phyloP scores from a whole-genome alignment of 805 yeast species.

The Kluyveromyces dobzhanskii region DNA sequence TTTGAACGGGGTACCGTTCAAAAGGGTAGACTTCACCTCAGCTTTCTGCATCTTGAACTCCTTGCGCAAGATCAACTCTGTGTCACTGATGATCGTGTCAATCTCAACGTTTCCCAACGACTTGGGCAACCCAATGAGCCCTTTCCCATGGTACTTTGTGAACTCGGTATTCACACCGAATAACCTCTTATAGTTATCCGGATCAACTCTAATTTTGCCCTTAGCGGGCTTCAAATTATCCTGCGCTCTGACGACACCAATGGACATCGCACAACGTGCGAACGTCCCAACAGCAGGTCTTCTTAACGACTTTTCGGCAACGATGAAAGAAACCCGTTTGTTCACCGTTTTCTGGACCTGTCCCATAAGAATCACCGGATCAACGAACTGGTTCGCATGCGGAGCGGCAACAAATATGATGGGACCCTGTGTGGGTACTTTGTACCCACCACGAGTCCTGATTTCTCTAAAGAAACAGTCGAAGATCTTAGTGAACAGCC shows the following conservation, averaged over 20 bases:
- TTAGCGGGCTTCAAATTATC: slow-evolving; percentile 63
- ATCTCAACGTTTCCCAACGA: slow-evolving; percentile 72
- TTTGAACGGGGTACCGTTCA: slow-evolving; percentile 50
- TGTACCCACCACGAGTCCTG: slow-evolving; percentile 78
- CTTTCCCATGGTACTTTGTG: slow-evolving; percentile 49
- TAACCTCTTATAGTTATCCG: slow-evolving; percentile 44
- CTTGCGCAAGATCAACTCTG: slow-evolving; percentile 56
- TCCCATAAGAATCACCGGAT: slow-evolving; percentile 74
- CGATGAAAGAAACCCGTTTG: slow-evolving; percentile 68
- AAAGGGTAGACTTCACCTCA: slow-evolving; percentile 32
- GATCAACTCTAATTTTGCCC: slow-evolving; percentile 57
- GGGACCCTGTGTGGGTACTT: slow-evolving; percentile 65
- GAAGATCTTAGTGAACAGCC: slow-evolving; percentile 42
- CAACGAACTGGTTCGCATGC: slow-evolving; percentile 87
- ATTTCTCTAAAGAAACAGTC: slow-evolving; percentile 82
- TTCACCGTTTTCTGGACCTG: slow-evolving; percentile 62
- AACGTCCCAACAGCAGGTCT: slow-evolving; percentile 63
- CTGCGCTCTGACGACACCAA: slow-evolving; percentile 90
- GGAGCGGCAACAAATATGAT: slow-evolving; percentile 94
- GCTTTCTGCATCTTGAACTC: slow-evolving; percentile 54
- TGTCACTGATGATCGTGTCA: slow-evolving; percentile 58
- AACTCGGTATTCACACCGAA: slow-evolving; percentile 64
- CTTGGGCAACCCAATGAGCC: slow-evolving; percentile 69
- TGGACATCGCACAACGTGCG: slow-evolving; percentile 68
- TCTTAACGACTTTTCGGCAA: slow-evolving; percentile 73